A percentile compares a stretch with the other conserved stretches of the same genome.
phyloP scores from a whole-genome alignment of 1,284 basidiomycete species.

The Marasmius oreades region DNA sequence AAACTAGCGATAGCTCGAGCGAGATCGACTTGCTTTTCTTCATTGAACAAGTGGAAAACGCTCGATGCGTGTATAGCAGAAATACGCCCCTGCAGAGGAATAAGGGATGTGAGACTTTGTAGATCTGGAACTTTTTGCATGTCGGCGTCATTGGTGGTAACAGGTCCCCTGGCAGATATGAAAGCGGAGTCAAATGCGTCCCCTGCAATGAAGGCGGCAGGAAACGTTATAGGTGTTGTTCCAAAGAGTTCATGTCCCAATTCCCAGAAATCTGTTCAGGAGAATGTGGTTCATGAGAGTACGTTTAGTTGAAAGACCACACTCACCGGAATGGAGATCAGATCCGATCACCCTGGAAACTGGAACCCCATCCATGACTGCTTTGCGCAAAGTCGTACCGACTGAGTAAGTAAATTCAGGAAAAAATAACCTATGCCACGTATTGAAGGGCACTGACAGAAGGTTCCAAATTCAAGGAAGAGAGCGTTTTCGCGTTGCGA shows the following conservation, averaged over 20 bases:
- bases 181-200: slow-evolving; percentile 38
- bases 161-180: slow-evolving; percentile 27
- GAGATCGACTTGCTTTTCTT: slow-evolving; percentile 38
- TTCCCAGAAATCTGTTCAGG: slow-evolving; percentile 39
- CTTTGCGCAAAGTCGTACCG: slow-evolving; percentile 41
- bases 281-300: too few species aligned
- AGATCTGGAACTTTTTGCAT: slow-evolving; percentile 28
- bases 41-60: slow-evolving; percentile 51
- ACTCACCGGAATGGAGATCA: slow-evolving; percentile 25
- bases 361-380: slow-evolving; percentile 34
- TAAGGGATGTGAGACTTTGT: slow-evolving; percentile 32
- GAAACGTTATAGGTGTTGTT: slow-evolving; percentile 35
- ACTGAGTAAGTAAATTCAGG: slow-evolving; percentile 26
- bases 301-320: not conserved
- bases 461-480: slow-evolving; percentile 46
- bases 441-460: slow-evolving; percentile 34
- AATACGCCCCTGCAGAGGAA: slow-evolving; percentile 40
- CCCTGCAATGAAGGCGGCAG: slow-evolving; percentile 42
- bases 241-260: slow-evolving; percentile 35
- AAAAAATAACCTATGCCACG: not conserved
- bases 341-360: slow-evolving; percentile 21
- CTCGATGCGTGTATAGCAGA: slow-evolving; percentile 45
- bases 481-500: slow-evolving; percentile 38
- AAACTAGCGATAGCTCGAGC: slow-evolving; percentile 37
- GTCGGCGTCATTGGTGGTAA: slow-evolving; percentile 20